Conservation (phyloP, 2,329 filamentous ascomycete species). For the Stylonectria norvegica region DNA sequence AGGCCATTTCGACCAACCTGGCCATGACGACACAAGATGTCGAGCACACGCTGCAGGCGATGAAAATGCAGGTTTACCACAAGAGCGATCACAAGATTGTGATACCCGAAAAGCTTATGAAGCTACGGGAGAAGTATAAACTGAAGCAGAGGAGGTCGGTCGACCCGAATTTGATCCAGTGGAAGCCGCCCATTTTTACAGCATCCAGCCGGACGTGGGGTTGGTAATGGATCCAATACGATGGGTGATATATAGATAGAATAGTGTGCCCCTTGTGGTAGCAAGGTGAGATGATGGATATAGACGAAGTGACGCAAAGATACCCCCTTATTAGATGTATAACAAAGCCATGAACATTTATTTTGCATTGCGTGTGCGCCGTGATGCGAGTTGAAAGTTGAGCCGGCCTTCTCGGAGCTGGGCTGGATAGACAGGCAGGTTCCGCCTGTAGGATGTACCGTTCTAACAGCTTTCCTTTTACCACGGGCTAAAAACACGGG, state of each 20-base stretch:
- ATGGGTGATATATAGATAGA: neutral
- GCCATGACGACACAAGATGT: conserved; percentile 99
- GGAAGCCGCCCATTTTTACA: conserved; percentile 95
- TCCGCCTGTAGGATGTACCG: too few species aligned
- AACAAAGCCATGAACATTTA: too few species aligned
- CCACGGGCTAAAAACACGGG: too few species aligned
- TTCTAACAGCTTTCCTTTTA: too few species aligned
- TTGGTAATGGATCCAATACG: conserved; percentile 55
- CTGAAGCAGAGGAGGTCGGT: conserved; percentile 73
- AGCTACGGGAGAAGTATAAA: conserved; percentile 76
- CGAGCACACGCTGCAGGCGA: conserved; percentile 85
- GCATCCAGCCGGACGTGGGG: conserved; percentile 91
- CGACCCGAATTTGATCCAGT: conserved; percentile 75
- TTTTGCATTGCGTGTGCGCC: too few species aligned
- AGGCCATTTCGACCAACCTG: conserved; percentile 72
- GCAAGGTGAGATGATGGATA: too few species aligned
- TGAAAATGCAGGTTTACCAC: conserved; percentile 93
- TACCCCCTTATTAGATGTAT: neutral
- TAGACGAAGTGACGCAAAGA: neutral
- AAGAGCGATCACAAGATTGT: conserved; percentile 97
- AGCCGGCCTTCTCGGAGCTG: too few species aligned
- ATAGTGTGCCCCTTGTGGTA: too few species aligned
- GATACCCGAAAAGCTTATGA: conserved; percentile 77
- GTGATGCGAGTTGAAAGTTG: too few species aligned
- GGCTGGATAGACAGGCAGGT: too few species aligned